Conservation (phyloP, 129 eudicot species). For the Erigeron canadensis region DNA sequence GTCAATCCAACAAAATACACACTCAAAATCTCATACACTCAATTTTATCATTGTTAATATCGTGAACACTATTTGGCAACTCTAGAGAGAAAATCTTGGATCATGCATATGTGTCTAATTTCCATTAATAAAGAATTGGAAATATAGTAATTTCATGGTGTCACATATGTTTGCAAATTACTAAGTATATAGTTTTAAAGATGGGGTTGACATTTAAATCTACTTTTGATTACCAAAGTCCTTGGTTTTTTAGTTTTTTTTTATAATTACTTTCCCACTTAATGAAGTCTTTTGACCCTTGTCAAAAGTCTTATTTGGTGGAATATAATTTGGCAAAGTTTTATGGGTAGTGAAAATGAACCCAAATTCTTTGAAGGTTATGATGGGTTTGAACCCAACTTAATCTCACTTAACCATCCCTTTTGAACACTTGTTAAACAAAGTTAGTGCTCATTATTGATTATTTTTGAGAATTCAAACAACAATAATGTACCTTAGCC, state of each 20-base stretch:
- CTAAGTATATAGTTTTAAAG: no score
- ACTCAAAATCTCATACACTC: no score
- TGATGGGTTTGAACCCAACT: slow-evolving; percentile 32
- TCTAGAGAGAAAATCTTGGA: no score
- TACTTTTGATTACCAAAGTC: no score
- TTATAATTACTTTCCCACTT: slow-evolving; percentile 23
- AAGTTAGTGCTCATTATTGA: slow-evolving; percentile 1
- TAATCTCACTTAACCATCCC: slow-evolving; percentile 16
- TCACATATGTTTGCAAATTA: no score
- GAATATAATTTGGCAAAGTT: slow-evolving; percentile 20
- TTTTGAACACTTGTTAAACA: slow-evolving; percentile 12
- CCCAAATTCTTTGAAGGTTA: background rate
- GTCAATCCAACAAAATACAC: no score
- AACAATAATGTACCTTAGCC: background rate
- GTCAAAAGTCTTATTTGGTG: slow-evolving; percentile 18
- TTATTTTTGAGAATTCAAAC: background rate
- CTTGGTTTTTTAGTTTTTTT: no score
- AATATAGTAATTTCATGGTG: no score
- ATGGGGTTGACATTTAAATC: slow-evolving; percentile 24
- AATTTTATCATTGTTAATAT: no score
- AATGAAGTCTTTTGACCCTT: slow-evolving; percentile 23
- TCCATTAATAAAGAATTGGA: no score
- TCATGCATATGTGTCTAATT: no score
- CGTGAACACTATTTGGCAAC: no score
- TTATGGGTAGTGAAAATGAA: slow-evolving; percentile 29